A percentile compares a stretch with the other conserved stretches of the same genome.
Conservation (phyloP, 192 early-diverging fungal species). For the Coemansia sp. region DNA sequence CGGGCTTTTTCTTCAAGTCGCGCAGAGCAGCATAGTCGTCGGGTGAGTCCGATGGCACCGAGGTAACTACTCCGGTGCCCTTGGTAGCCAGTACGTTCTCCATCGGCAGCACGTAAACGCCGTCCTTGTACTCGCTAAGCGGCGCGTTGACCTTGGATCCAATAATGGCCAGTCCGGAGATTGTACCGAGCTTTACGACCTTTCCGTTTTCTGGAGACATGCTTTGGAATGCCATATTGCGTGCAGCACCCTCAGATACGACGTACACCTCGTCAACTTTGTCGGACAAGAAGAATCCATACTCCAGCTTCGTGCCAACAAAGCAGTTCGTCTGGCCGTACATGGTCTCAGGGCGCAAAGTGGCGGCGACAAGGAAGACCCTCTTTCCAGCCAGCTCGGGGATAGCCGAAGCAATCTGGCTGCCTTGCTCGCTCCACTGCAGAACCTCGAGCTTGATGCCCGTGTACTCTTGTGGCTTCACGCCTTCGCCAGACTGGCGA, state of each 20-base stretch:
- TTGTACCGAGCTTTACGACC: constrained; percentile 69
- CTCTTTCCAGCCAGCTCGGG: constrained; percentile 71
- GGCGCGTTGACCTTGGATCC: constrained; percentile 92
- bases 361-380: constrained; percentile 92
- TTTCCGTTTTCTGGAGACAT: constrained; percentile 73
- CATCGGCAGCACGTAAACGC: constrained; percentile 96
- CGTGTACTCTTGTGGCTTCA: constrained; percentile 95
- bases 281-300: constrained; percentile 80
- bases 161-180: constrained; percentile 79
- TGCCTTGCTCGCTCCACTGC: constrained; percentile 61
- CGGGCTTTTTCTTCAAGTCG: constrained; percentile 93
- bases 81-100: constrained; percentile 93
- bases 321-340: constrained; percentile 99
- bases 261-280: constrained; percentile 83
- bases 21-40: constrained; percentile 92
- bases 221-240: constrained; percentile 97
- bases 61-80: constrained; percentile 98
- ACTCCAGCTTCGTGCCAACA: constrained; percentile 89
- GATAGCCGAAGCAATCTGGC: constrained; percentile 48
- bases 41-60: constrained; percentile 98
- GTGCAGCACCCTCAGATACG: constrained; percentile 89
- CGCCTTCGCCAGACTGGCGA: constrained; percentile 88
- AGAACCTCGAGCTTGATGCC: constrained; percentile 90
- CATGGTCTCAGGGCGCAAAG: constrained; percentile 98
- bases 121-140: constrained; percentile 68